A percentile compares a stretch with the other conserved stretches of the same genome.
Conservation (phyloP, 345 rosid species). For the Erucastrum elatum region DNA sequence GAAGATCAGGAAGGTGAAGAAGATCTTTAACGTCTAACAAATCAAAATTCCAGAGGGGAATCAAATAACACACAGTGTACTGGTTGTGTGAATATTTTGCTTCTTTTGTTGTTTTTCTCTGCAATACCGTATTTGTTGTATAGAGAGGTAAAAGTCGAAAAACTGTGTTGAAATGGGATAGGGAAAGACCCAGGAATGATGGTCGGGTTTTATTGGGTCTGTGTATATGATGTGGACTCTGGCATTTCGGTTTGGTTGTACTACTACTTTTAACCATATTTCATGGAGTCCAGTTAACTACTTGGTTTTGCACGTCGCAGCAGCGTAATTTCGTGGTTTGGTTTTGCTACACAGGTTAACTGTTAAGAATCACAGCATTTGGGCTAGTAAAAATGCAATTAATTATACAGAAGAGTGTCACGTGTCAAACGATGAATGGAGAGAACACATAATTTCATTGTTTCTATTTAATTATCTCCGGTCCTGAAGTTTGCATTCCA, state of each 20-base stretch:
- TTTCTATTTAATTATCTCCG: not conserved
- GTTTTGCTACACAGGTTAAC: not conserved
- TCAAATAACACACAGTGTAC: not conserved
- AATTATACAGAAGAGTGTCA: not conserved
- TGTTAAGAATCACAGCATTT: not conserved
- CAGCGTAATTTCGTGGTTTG: not conserved
- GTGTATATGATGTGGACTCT: constrained; percentile 23
- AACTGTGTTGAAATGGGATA: constrained; percentile 16
- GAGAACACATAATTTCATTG: constrained; percentile 27
- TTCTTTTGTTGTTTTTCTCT: not conserved
- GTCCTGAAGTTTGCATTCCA: not conserved
- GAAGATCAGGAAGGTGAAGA: constrained; percentile 88
- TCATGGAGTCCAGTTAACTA: constrained; percentile 5
- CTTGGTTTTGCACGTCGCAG: not conserved
- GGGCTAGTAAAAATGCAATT: too few relatives aligned
- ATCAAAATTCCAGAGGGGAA: not conserved
- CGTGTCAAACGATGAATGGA: constrained; percentile 22
- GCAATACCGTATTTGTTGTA: constrained; percentile 10
- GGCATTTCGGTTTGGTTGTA: constrained; percentile 23
- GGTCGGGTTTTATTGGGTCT: not conserved
- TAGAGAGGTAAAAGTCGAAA: constrained; percentile 26
- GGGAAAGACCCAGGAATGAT: not conserved
- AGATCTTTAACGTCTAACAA: constrained; percentile 59
- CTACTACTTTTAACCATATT: constrained; percentile 20
- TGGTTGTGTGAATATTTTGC: not conserved